These are phyloP conservation scores for Metahyphopichia silvanorum DNA, from an alignment of 805 yeast species.

Conservation along the genomic window DNA sequence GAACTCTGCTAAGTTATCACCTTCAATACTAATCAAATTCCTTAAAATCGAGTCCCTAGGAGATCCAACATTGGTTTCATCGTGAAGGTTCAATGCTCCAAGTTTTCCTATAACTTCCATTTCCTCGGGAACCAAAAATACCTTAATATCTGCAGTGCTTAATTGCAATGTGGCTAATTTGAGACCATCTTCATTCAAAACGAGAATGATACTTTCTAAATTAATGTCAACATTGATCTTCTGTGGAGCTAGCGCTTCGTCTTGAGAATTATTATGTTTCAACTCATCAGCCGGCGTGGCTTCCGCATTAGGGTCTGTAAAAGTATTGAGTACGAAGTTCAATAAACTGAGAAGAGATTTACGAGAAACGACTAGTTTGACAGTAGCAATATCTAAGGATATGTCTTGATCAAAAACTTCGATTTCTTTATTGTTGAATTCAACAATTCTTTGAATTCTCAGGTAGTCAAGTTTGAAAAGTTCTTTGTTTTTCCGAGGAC, in stretches of 20 bases:
- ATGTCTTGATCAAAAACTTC: conserved; percentile 79
- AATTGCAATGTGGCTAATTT: conserved; percentile 76
- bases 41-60: conserved; percentile 58
- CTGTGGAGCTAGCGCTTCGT: conserved; percentile 61
- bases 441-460: conserved; percentile 59
- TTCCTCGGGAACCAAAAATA: conserved; percentile 69
- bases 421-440: conserved; percentile 48
- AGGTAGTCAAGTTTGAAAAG: conserved; percentile 59
- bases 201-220: conserved; percentile 68
- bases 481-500: conserved; percentile 34
- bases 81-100: conserved; percentile 76
- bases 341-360: conserved; percentile 73
- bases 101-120: conserved; percentile 68
- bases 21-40: conserved; percentile 74
- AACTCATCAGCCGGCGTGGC: conserved; percentile 66
- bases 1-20: conserved; percentile 75
- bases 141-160: conserved; percentile 66
- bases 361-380: conserved; percentile 71
- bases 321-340: conserved; percentile 81
- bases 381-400: conserved; percentile 69
- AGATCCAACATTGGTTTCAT: conserved; percentile 67
- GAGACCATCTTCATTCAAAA: conserved; percentile 79
- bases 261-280: conserved; percentile 61
- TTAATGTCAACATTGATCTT: conserved; percentile 66
- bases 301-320: conserved; percentile 75